These are phyloP conservation scores for Phytophthora aleatoria DNA, from an alignment of 352 stramenopile species.

Conservation along the genomic window DNA sequence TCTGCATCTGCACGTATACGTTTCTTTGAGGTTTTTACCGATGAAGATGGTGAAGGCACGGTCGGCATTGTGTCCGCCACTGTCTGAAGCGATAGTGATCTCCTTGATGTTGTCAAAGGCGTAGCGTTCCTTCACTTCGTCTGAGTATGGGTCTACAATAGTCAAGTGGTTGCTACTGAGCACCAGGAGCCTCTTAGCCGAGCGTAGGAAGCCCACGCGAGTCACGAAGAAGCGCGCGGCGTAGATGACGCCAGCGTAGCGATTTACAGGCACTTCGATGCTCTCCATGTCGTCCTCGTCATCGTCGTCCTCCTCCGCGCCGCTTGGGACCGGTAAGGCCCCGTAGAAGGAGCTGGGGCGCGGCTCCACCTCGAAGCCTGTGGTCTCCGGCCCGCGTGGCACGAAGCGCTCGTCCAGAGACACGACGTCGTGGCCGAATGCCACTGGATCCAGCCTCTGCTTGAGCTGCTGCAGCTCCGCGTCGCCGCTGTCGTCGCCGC, in stretches of 20 bases:
- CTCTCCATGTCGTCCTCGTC: slow-evolving; percentile 51
- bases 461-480: slow-evolving; percentile 73
- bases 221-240: slow-evolving; percentile 88
- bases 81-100: slow-evolving; percentile 80
- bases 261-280: slow-evolving; percentile 56
- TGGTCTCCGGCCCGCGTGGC: slow-evolving; percentile 69
- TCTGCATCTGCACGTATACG: slow-evolving; percentile 83
- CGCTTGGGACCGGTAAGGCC: slow-evolving; percentile 18
- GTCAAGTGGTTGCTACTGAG: slow-evolving; percentile 82
- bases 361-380: slow-evolving; percentile 56
- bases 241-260: slow-evolving; percentile 86
- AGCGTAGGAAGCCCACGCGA: slow-evolving; percentile 79
- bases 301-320: slow-evolving; percentile 50
- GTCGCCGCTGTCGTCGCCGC: slow-evolving; percentile 32
- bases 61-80: slow-evolving; percentile 68
- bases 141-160: slow-evolving; percentile 83
- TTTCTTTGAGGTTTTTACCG: slow-evolving; percentile 87
- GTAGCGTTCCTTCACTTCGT: slow-evolving; percentile 88
- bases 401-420: slow-evolving; percentile 70
- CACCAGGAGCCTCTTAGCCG: slow-evolving; percentile 79
- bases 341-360: slow-evolving; percentile 37
- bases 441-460: slow-evolving; percentile 56
- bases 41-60: slow-evolving; percentile 85
- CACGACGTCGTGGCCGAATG: slow-evolving; percentile 57
- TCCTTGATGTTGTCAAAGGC: slow-evolving; percentile 90